Evolutionary conservation across 441 rosid species (phyloP), one percentile per base, ranked within the genome.

Genomic region (Bruguiera hainesii): DNA sequence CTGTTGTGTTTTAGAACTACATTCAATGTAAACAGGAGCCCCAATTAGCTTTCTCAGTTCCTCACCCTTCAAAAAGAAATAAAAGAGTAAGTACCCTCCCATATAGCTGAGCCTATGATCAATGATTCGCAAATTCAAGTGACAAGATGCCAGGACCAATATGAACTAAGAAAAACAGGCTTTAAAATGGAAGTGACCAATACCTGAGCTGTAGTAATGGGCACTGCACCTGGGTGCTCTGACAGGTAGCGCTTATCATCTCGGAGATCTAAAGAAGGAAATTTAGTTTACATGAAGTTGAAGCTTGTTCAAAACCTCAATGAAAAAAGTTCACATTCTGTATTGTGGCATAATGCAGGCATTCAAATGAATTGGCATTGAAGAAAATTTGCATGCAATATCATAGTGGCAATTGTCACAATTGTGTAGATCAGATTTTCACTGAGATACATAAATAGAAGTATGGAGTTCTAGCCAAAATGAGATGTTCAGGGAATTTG

Each of bases 1-100:
- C 97, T 88, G 98, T 64, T 93, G 98, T 23, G 98, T 93, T 70
- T 90, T 90, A 65, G 98, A 90, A 78, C 98, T 93, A 59, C 97
- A 93, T 73, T 93, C 98, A 0, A 89, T 85, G 79, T 93, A 90
- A 71, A 85, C 79, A 69, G 94, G 84, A 25, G 97, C 96, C 0
- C 93, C 96, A 25, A 89, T 83, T 30, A 85, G 67, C 85, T 90
- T 93, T 72, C 86, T 87, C 71, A 93, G 76, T 65, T 93, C 98
- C 76, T 93, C 98, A 29, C 98, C 98, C 96, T 82, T 64, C 15
- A 48, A 21, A 11, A 42, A 66, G 15, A 49, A 16, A 13, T 16
- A 9, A 56, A 3, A 46, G 6, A 56, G 18, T 30, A 49, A 37
- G 48, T 42, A 42, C 5, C 16, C 16, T 13, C 60, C 29, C 28